Conservation (phyloP, 2,329 filamentous ascomycete genomes). For the Parascedosporium putredinis region DNA sequence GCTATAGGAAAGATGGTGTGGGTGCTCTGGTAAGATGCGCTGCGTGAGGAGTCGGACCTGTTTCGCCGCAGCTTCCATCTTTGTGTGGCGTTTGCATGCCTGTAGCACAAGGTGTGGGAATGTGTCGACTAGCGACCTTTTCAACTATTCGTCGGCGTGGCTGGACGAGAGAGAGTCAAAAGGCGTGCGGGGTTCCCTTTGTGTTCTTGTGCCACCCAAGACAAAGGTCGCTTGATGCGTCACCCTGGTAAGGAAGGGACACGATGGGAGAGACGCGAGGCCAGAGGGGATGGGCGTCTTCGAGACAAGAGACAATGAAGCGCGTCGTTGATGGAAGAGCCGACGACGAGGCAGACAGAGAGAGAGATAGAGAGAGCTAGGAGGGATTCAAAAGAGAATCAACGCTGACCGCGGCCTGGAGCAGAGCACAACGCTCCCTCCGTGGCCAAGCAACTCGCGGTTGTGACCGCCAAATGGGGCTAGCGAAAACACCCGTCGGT, state of each 20-base stretch:
- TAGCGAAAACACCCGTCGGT: neutral
- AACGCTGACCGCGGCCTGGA: constrained; percentile 3
- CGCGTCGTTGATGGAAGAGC: neutral
- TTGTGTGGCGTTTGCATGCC: constrained; percentile 9
- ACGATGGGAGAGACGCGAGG: neutral
- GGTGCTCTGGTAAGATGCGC: constrained; percentile 39
- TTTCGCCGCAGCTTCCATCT: constrained; percentile 49
- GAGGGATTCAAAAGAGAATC: neutral
- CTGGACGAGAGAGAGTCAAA: neutral
- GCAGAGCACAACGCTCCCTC: constrained; percentile 9
- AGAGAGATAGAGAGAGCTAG: neutral
- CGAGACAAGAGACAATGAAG: neutral
- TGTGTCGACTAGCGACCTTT: neutral
- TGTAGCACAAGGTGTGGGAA: constrained; percentile 2
- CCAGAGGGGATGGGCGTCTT: neutral
- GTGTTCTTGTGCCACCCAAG: neutral
- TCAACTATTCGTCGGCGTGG: neutral
- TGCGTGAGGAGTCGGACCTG: constrained; percentile 42
- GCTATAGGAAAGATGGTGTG: constrained; percentile 42
- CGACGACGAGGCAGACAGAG: neutral
- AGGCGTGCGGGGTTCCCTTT: neutral
- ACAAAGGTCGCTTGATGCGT: neutral
- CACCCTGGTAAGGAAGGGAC: neutral
- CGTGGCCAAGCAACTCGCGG: constrained; percentile 1
- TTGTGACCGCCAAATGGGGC: neutral